Base-by-base conservation (phyloP, 2,329 filamentous ascomycete genomes). In the Exophiala sp. region DNA sequence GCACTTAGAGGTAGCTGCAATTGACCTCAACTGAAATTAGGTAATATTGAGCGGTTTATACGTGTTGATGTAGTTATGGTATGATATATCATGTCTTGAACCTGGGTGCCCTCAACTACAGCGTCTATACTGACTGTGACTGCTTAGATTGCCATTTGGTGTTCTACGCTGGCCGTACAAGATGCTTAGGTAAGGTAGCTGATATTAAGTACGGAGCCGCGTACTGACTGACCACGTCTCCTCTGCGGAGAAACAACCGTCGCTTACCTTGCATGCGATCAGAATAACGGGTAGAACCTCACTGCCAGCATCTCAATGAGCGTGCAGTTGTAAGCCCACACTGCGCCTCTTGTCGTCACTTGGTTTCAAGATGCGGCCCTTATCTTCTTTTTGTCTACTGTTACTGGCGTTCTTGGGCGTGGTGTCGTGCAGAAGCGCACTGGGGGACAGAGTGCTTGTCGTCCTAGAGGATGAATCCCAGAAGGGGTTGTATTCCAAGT, bases 381-480 rank as follows among this genome's bases (percentile, higher is more conserved):
- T 71, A 83, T 84, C 62, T 76, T 87, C 58, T 24, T 38, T 58
- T 49, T 58, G 42, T 39, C 45, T 59, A 65, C 71, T 88, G 58
- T 69, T 88, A 54, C 72, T 89, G 63, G 74, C 81, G 57, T 75
- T 87, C 56, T 72, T 80, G 57, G 77, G 83, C 64, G 73, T 81
- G 50, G 86, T 81, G 60, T 79, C 84, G 67, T 89, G 89, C 50
- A 72, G 85, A 63, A 95, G 90, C 73, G 84, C 83, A 57, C 78
- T 81, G 42, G 93, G 91, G 53, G 80, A 79, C 68, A 80, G 88
- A 65, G 71, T 97, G 69, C 76, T 98, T 64, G 89, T 94, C 54
- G 79, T 98, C 52, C 71, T 95, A 46, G 91, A 97, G 63, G 85
- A 95, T 62, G 76, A 81, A 56, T 77, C 80, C 35, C 88, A 95